A percentile compares a stretch with the other conserved stretches of the same genome.
Conservation (phyloP, 2,329 filamentous ascomycete genomes). For the Aspergillus pseudoterreus region DNA sequence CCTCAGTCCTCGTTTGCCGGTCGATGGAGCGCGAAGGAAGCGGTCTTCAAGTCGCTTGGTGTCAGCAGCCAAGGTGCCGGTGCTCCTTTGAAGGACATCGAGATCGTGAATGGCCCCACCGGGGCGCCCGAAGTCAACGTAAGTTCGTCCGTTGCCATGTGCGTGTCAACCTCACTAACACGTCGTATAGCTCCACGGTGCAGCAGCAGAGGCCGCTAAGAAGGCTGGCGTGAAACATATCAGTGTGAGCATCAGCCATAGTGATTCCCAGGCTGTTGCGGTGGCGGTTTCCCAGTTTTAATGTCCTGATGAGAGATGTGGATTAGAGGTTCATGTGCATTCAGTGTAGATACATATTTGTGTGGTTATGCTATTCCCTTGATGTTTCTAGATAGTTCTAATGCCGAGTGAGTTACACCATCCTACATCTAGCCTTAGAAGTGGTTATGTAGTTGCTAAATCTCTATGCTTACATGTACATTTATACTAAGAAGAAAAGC, state of each 20-base stretch:
- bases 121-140: slow-evolving; percentile 83
- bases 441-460: no score
- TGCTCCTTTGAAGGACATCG: slow-evolving; percentile 88
- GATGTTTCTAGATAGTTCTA: not conserved
- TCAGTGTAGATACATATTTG: slow-evolving; percentile 8
- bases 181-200: slow-evolving; percentile 69
- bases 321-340: slow-evolving; percentile 5
- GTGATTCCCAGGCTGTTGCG: slow-evolving; percentile 87
- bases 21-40: slow-evolving; percentile 95
- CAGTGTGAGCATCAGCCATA: slow-evolving; percentile 93
- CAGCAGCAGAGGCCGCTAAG: slow-evolving; percentile 77
- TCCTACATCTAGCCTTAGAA: not conserved
- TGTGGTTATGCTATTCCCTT: not conserved
- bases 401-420: not conserved
- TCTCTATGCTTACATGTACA: not conserved
- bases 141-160: slow-evolving; percentile 43
- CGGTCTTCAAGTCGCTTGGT: slow-evolving; percentile 94
- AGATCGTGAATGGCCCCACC: slow-evolving; percentile 75
- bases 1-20: slow-evolving; percentile 91
- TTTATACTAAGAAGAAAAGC: not conserved
- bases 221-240: slow-evolving; percentile 83
- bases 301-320: slow-evolving; percentile 12
- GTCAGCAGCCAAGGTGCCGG: slow-evolving; percentile 84
- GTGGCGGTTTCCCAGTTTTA: slow-evolving; percentile 82
- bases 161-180: slow-evolving; percentile 25